phyloP scores from a whole-genome alignment of 2,329 filamentous ascomycete genomes.

The Lachnellula cervina region DNA sequence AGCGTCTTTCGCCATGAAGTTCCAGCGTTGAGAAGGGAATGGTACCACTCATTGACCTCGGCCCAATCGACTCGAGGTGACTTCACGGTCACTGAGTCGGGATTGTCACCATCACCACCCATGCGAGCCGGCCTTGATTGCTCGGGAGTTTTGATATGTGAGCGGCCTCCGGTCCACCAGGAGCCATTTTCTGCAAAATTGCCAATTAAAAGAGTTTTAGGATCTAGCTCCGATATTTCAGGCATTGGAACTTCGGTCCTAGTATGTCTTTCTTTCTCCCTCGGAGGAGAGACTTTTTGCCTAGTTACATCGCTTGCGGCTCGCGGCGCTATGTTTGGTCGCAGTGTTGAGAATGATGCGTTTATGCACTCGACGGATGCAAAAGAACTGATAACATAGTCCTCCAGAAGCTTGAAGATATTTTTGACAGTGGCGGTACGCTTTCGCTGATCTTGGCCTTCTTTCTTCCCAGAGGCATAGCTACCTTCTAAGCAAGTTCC shows the following conservation, averaged over 20 bases:
- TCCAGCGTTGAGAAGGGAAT: conserved; percentile 62
- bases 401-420: conserved; percentile 72
- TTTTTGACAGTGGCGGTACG: conserved; percentile 38
- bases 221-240: conserved; percentile 64
- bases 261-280: conserved; percentile 31
- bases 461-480: conserved; percentile 1
- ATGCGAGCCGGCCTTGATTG: conserved; percentile 33
- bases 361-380: conserved; percentile 69
- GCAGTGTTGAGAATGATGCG: conserved; percentile 61
- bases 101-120: conserved; percentile 8
- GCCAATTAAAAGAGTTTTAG: conserved; percentile 68
- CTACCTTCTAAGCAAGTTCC: not conserved
- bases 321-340: conserved; percentile 33
- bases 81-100: conserved; percentile 47
- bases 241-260: conserved; percentile 36
- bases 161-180: conserved; percentile 68
- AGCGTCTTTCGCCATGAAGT: conserved; percentile 60
- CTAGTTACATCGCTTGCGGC: conserved; percentile 26
- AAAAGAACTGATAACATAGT: conserved; percentile 68
- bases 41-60: conserved; percentile 69
- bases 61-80: conserved; percentile 73
- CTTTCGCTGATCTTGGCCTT: conserved; percentile 35
- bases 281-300: conserved; percentile 19
- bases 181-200: conserved; percentile 75
- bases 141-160: conserved; percentile 35